Percentiles rank a stretch among this genome's conserved stretches.
Conservation (phyloP, 306 rosid genomes). For the Lathyrus oleraceus region DNA sequence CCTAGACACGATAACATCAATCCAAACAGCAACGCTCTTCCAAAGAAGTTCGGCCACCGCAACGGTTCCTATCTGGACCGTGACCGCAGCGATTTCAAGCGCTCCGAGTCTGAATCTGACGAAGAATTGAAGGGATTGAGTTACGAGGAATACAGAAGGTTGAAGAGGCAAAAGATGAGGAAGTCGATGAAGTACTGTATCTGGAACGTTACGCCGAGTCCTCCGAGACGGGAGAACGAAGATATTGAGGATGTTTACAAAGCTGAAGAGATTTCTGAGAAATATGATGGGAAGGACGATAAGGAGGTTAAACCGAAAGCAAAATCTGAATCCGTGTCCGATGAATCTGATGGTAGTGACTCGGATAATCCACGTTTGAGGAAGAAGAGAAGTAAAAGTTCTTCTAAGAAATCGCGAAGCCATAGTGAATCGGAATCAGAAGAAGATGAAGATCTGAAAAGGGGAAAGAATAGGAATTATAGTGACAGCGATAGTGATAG, state of each 20-base stretch:
- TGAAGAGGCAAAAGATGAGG: slow-evolving; percentile 87
- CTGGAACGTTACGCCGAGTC: slow-evolving; percentile 86
- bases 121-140: slow-evolving; percentile 79
- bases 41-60: slow-evolving; percentile 64
- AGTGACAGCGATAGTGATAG: slow-evolving; percentile 36
- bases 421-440: slow-evolving; percentile 57
- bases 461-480: slow-evolving; percentile 43
- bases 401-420: slow-evolving; percentile 45
- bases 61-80: slow-evolving; percentile 54
- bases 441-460: slow-evolving; percentile 44
- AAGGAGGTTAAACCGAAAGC: slow-evolving; percentile 32
- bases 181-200: slow-evolving; percentile 66
- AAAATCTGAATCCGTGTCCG: slow-evolving; percentile 36
- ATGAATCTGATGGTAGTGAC: slow-evolving; percentile 32
- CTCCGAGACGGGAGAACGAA: slow-evolving; percentile 65
- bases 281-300: slow-evolving; percentile 14
- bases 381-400: slow-evolving; percentile 38
- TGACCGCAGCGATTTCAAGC: slow-evolving; percentile 42
- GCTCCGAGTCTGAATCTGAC: slow-evolving; percentile 64
- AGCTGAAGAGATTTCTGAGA: slow-evolving; percentile 52
- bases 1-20: slow-evolving; percentile 47
- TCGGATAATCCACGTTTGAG: slow-evolving; percentile 48
- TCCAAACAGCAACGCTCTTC: slow-evolving; percentile 41
- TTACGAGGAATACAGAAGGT: slow-evolving; percentile 70
- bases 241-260: slow-evolving; percentile 48